These are phyloP conservation scores for Vitis amurensis DNA, from an alignment of 164 flowering plant species.

Conservation along the genomic window DNA sequence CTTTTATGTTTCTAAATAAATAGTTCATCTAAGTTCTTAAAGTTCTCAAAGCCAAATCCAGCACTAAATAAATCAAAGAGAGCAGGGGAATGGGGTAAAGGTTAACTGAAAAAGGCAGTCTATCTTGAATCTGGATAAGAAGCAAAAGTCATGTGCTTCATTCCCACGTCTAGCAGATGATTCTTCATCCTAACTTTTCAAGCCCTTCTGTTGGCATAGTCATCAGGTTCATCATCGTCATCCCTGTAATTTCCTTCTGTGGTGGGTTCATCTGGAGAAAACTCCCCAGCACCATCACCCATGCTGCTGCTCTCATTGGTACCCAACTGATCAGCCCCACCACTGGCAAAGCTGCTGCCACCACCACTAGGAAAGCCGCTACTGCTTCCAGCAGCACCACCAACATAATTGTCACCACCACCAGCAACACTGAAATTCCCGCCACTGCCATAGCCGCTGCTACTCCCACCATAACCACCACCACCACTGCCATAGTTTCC, in stretches of 20 bases:
- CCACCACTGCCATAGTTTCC: not conserved
- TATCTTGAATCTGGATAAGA: not conserved
- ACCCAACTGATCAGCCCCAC: conserved; percentile 12
- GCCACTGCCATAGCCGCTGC: conserved; percentile 1
- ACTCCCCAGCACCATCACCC: conserved; percentile 5
- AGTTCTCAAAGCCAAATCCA: not conserved
- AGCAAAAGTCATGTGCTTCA: not conserved
- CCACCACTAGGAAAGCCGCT: conserved; percentile 8
- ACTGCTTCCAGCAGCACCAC: conserved; percentile 13
- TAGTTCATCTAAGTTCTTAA: not conserved
- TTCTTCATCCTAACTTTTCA: conserved; percentile 13
- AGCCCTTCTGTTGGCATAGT: conserved; percentile 43
- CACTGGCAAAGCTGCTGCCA: not conserved
- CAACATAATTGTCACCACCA: conserved; percentile 11
- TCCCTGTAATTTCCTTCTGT: conserved; percentile 27
- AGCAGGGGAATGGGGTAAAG: not conserved
- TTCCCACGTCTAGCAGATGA: not conserved
- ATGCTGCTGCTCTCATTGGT: not conserved
- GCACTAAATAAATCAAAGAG: not conserved
- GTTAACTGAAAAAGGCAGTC: not conserved
- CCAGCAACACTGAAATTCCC: conserved; percentile 17
- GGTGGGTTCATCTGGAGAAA: conserved; percentile 14
- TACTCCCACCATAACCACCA: conserved; percentile 1
- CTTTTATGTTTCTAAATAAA: not conserved
- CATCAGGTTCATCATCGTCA: conserved; percentile 38